Percentiles rank a stretch among this genome's conserved stretches.
Conservation (phyloP, 1,284 basidiomycete genomes). For the Microbotryum lychnidis-dioicae region DNA sequence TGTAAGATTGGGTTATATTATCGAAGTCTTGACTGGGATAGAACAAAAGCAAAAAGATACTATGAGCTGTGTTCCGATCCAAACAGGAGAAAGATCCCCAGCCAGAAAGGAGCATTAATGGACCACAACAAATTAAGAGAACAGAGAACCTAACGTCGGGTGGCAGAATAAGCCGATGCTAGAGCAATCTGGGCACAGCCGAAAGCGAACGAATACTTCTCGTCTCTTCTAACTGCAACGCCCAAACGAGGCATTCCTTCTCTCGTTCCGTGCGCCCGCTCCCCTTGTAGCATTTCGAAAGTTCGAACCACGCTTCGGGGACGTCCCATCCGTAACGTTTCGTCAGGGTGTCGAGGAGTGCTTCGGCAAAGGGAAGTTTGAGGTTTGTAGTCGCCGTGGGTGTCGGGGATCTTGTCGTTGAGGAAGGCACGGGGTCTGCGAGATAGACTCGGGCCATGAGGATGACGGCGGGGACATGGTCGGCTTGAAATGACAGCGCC, state of each 20-base stretch:
- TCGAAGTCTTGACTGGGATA: neutral
- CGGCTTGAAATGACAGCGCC: constrained; percentile 40
- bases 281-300: constrained; percentile 71
- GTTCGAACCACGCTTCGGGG: constrained; percentile 83
- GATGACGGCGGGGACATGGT: constrained; percentile 66
- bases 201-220: constrained; percentile 31
- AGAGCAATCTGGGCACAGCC: no score
- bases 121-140: no score
- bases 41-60: no score
- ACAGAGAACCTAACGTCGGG: no score
- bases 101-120: no score
- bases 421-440: constrained; percentile 29
- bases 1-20: neutral
- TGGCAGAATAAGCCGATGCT: no score
- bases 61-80: no score
- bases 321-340: constrained; percentile 65
- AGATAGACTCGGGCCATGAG: constrained; percentile 69
- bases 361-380: constrained; percentile 43
- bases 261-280: constrained; percentile 57
- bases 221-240: constrained; percentile 62
- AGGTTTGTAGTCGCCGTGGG: constrained; percentile 56
- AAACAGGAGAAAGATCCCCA: no score
- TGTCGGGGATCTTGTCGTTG: constrained; percentile 54
- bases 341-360: constrained; percentile 43
- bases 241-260: constrained; percentile 63